Evolutionary conservation across 2,329 filamentous ascomycete species (phyloP).

Genomic region (Microsporum ferrugineum): DNA sequence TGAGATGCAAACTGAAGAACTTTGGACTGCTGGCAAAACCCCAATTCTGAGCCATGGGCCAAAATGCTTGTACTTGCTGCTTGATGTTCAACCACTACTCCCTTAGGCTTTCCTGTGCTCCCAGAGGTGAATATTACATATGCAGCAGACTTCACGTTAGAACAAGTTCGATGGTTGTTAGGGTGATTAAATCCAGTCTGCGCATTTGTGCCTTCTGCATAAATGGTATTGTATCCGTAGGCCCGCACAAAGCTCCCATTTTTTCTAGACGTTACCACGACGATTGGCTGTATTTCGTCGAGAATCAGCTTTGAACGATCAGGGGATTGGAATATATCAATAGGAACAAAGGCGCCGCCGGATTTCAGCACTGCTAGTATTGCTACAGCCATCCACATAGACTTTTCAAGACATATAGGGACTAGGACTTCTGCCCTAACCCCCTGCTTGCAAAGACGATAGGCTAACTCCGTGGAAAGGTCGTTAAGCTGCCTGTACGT

Average conservation of each 20-base stretch:
- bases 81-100: conserved; percentile 62
- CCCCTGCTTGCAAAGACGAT: conserved; percentile 23
- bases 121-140: conserved; percentile 82
- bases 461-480: conserved; percentile 28
- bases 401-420: conserved; percentile 33
- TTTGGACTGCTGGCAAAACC: conserved; percentile 36
- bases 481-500: conserved; percentile 28
- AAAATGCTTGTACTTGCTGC: conserved; percentile 58
- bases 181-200: background rate
- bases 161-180: background rate
- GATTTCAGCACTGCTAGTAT: conserved; percentile 20
- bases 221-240: background rate
- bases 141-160: conserved; percentile 37
- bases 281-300: background rate
- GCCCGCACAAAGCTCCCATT: background rate
- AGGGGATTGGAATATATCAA: background rate
- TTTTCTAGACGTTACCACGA: background rate
- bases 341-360: conserved; percentile 16
- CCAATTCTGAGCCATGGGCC: conserved; percentile 39
- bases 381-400: conserved; percentile 18
- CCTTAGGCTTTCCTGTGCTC: conserved; percentile 69
- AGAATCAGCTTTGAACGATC: background rate
- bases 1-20: conserved; percentile 42
- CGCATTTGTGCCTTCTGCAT: background rate
- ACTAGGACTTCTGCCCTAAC: conserved; percentile 29